phyloP scores from a whole-genome alignment of 1,284 basidiomycete species.

The Ustilago lituana region DNA sequence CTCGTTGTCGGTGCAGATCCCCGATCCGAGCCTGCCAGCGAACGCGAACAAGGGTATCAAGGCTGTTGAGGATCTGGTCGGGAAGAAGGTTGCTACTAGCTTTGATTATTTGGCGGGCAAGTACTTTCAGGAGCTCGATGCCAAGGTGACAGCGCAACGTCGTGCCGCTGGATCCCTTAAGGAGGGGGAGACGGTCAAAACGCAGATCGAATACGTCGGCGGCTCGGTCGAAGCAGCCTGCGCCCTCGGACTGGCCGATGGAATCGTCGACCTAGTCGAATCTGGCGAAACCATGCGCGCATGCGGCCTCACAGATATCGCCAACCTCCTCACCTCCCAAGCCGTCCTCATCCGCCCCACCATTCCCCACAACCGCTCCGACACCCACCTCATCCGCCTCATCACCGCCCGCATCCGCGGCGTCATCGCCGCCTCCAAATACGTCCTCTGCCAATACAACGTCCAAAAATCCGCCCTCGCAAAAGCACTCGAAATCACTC shows the following conservation, averaged over 20 bases:
- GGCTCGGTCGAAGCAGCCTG: slow-evolving; percentile 99
- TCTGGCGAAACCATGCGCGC: slow-evolving; percentile 99
- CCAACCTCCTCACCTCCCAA: slow-evolving; percentile 82
- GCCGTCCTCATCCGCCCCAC: slow-evolving; percentile 90
- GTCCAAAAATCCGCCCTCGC: slow-evolving; percentile 75
- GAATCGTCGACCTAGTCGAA: slow-evolving; percentile 76
- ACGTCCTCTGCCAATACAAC: slow-evolving; percentile 93
- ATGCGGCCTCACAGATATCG: slow-evolving; percentile 89
- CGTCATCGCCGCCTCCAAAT: slow-evolving; percentile 87
- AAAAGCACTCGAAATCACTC: slow-evolving; percentile 79
- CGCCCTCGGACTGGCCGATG: slow-evolving; percentile 93
- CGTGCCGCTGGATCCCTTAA: slow-evolving; percentile 68
- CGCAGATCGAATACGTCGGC: slow-evolving; percentile 92
- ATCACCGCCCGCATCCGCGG: slow-evolving; percentile 90
- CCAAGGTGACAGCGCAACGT: slow-evolving; percentile 69
- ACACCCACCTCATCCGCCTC: slow-evolving; percentile 76
- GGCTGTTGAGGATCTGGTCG: slow-evolving; percentile 81
- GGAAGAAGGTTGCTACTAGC: slow-evolving; percentile 91
- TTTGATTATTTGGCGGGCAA: slow-evolving; percentile 86
- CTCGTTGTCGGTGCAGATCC: slow-evolving; percentile 91
- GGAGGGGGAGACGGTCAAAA: slow-evolving; percentile 67
- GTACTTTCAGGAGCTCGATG: slow-evolving; percentile 82
- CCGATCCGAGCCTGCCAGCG: slow-evolving; percentile 73
- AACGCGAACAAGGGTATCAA: slow-evolving; percentile 70
- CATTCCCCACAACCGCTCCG: slow-evolving; percentile 75